A percentile compares a stretch with the other conserved stretches of the same genome.
Conservation (phyloP, 2,329 filamentous ascomycete genomes). For the Xylaria sp. region DNA sequence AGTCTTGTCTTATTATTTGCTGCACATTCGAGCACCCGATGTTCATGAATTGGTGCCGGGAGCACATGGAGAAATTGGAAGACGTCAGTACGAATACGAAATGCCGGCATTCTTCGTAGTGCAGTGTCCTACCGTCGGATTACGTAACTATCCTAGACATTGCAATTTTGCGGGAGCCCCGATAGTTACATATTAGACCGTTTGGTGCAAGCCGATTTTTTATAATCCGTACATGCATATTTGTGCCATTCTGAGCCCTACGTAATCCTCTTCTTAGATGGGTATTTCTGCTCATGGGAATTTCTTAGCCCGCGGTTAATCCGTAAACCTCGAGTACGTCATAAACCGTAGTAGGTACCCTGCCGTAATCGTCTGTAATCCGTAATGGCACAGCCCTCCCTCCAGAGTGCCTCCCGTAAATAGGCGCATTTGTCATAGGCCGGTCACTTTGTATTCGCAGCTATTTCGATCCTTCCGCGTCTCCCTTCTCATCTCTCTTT, state of each 20-base stretch:
- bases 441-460: neutral
- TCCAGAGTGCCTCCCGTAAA: neutral
- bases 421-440: neutral
- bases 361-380: neutral
- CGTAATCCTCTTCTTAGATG: too few species aligned
- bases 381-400: neutral
- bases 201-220: too few species aligned
- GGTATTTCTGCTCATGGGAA: too few species aligned
- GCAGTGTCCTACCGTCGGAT: neutral
- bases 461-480: neutral
- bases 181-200: too few species aligned
- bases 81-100: slow-evolving; percentile 13
- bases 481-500: neutral
- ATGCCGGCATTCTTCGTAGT: neutral
- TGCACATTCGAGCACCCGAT: neutral
- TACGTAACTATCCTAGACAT: too few species aligned
- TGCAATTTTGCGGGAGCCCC: too few species aligned
- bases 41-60: neutral
- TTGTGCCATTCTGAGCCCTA: too few species aligned
- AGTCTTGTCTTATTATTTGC: neutral
- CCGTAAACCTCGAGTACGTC: too few species aligned
- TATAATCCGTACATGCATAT: too few species aligned
- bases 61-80: slow-evolving; percentile 1
- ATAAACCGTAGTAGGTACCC: too few species aligned
- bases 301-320: too few species aligned